Evolutionary conservation across 2,329 filamentous ascomycete species (phyloP), one percentile per base, ranked within the genome.

Genomic region (Pestalotiopsis sp.): DNA sequence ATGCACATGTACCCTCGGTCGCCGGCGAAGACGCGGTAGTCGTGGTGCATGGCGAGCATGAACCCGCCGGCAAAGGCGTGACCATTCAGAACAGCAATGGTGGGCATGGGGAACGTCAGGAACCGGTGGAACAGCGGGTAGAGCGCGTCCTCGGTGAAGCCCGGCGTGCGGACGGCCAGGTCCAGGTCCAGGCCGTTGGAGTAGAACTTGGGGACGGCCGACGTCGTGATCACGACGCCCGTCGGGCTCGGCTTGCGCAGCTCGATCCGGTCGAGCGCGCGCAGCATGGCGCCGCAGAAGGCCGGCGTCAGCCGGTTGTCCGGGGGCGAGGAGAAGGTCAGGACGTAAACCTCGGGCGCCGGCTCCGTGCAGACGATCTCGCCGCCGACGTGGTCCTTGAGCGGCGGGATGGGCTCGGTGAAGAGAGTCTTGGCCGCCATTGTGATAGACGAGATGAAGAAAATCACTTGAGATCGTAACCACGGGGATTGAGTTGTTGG

Each of bases 11-110:
- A 95, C n/a, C 93, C 93, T 23, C 87, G 84, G 1, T 84, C 76
- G 0, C 91, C 69, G 5, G 64, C 92, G 82, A 93, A 92, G 73
- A 96, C 85, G 36, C 93, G 88, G 82, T 96, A 96, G 81, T 95
- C 93, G 80, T 95, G 92, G 80, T 92, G 89, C 87, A 94, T 93
- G 69, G 92, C 88, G 11, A 92, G 83, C 90, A 96, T 95, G 70
- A 95, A 83, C n/a, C 92, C 93, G 60, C 89, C 93, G 5, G 93
- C 93, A 78, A 94, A 96, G 67, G 91, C 89, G 79, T 97, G 93
- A 25, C 93, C 93, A 74, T 93, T 94, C 67, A 95, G 76, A 9
- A 94, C 83, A n/a, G 92, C 91, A 64, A 96, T 80, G 3, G 93
- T 96, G 27, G 93, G 93, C 92, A 95, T 94, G 14, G 93, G 92